A percentile compares a stretch with the other conserved stretches of the same genome.
Conservation (phyloP, 2,329 filamentous ascomycete genomes). For the Stagonosporopsis rhizophila region DNA sequence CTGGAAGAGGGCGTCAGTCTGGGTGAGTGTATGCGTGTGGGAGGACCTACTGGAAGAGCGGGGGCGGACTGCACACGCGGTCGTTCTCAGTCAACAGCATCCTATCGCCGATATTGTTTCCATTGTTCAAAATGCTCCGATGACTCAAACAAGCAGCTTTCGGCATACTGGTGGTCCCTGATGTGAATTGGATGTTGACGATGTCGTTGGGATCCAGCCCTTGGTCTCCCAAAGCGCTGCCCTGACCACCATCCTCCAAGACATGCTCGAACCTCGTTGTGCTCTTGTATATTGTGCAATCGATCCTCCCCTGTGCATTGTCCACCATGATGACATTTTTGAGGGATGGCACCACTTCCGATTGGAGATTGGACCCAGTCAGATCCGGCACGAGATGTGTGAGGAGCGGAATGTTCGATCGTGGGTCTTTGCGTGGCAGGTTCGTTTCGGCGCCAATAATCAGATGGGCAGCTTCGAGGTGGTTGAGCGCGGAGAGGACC, state of each 20-base stretch:
- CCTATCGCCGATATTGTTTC: slow-evolving; percentile 78
- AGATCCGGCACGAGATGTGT: slow-evolving; percentile 61
- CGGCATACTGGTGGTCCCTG: slow-evolving; percentile 87
- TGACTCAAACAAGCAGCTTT: slow-evolving; percentile 93
- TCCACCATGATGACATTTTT: slow-evolving; percentile 77
- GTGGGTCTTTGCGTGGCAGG: slow-evolving; percentile 69
- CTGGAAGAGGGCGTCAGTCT: slow-evolving; percentile 25
- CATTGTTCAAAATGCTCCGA: slow-evolving; percentile 90
- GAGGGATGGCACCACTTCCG: slow-evolving; percentile 71
- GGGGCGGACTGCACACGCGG: slow-evolving; percentile 70
- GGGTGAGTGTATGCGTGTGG: background rate
- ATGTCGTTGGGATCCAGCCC: slow-evolving; percentile 69
- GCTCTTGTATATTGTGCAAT: slow-evolving; percentile 47
- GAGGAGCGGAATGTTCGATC: slow-evolving; percentile 66
- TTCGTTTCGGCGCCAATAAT: slow-evolving; percentile 90
- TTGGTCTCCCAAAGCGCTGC: slow-evolving; percentile 54
- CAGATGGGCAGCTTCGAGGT: slow-evolving; percentile 75
- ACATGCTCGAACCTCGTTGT: slow-evolving; percentile 55
- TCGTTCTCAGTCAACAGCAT: slow-evolving; percentile 82
- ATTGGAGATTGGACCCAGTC: slow-evolving; percentile 54
- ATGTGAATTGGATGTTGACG: slow-evolving; percentile 97
- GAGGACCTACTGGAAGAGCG: slow-evolving; percentile 55
- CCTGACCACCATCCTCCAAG: slow-evolving; percentile 54
- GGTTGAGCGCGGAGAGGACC: slow-evolving; percentile 77
- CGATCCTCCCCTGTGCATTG: slow-evolving; percentile 69